These are phyloP conservation scores for Boletus subparvulus DNA, from an alignment of 768 basidiomycete genomes.

Conservation along the genomic window DNA sequence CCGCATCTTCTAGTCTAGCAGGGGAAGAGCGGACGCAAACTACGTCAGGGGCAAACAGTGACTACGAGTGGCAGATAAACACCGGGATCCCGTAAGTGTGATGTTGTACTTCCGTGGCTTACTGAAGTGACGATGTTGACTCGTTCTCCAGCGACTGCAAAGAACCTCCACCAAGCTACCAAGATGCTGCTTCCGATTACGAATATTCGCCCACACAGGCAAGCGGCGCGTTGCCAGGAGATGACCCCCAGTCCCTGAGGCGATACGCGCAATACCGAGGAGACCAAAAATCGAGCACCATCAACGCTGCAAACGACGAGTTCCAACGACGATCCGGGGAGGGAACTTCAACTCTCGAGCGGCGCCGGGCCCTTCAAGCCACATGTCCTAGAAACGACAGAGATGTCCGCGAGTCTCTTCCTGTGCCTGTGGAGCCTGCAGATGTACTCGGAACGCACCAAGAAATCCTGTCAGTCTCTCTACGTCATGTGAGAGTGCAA, in stretches of 20 bases:
- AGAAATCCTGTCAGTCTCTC: neutral
- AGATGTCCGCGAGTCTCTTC: neutral
- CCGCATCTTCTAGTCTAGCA: neutral
- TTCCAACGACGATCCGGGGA: neutral
- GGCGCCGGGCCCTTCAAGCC: neutral
- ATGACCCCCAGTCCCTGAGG: neutral
- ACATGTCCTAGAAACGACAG: neutral
- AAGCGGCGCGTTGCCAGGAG: neutral
- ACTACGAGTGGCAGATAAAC: neutral
- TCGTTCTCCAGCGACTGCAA: neutral
- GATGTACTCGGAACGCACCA: neutral
- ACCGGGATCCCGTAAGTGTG: conserved; percentile 5
- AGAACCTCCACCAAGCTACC: conserved; percentile 17
- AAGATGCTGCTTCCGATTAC: conserved; percentile 1
- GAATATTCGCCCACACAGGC: neutral
- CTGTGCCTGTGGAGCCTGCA: neutral
- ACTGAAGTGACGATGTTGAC: neutral
- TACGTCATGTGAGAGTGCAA: neutral
- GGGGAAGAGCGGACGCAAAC: neutral
- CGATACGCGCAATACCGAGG: neutral
- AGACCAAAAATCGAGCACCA: neutral
- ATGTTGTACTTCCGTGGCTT: neutral
- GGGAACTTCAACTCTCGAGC: neutral
- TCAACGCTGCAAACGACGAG: neutral
- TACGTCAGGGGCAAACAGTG: neutral